Evolutionary conservation across 768 basidiomycete genomes (phyloP), one percentile per base, ranked within the genome.

Genomic region (Crucibulum laeve): DNA sequence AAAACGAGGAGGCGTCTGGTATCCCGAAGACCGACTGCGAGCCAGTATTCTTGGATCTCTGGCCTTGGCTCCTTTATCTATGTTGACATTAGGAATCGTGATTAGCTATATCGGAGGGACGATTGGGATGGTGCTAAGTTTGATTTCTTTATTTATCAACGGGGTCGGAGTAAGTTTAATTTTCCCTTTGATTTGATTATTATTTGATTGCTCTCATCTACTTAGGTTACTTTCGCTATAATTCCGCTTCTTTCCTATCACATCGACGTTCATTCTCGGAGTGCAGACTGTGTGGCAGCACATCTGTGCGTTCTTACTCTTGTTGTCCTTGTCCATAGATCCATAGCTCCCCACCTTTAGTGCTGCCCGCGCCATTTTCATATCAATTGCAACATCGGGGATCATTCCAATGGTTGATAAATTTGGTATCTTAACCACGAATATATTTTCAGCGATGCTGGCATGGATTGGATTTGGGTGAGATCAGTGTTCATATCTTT

Each of bases 11-110:
- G 82, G 82, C 1, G 51, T 64, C 1, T 84, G 80, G 81, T 72
- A 77, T 32, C 84, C 84, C 0, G 84, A 88, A 57, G 86, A 85
- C 48, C 76, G 84, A 4, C 68, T 87, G 19, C 70, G 79, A 1
- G 80, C 70, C 1, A 63, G 74, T 2, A 54, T 78, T 25, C 50
- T 68, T 4, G 75, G 77, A 6, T 69, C 68, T 3, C 59, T 69
- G 0, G 23, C 76, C 14, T 61, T 84, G 21, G 64, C 74, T 3
- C 86, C 84, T 0, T 18, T 81, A 1, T 76, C 82, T 1, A 57
- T 80, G 2, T 54, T 77, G 0, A 39, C 61, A 0, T 69, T 67
- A 0, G 82, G 83, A 1, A 48, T 84, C 2, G 53, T 73, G n/a
- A 78, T 70, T 11, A 53, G 65, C 24, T 82, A 70, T 53, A 62